Conservation (phyloP, 2,329 filamentous ascomycete genomes). For the Cordyceps cateniannulata region DNA sequence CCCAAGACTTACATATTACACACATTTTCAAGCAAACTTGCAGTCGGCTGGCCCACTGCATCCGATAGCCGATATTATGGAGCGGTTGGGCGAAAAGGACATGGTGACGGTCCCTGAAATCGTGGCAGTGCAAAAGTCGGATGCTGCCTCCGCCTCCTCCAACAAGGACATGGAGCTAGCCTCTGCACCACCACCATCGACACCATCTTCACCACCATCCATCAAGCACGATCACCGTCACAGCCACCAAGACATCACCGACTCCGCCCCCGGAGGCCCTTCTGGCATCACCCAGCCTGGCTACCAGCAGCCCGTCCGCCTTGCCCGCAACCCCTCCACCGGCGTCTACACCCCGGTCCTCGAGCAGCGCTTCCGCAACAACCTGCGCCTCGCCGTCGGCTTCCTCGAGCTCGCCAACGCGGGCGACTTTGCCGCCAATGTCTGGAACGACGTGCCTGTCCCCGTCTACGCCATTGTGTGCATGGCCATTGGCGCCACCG, state of each 20-base stretch:
- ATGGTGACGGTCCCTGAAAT: slow-evolving; percentile 8
- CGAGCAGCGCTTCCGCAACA: slow-evolving; percentile 21
- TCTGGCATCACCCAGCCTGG: background rate
- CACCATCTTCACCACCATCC: background rate
- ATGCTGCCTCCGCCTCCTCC: slow-evolving; percentile 3
- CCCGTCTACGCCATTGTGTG: slow-evolving; percentile 41
- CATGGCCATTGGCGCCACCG: slow-evolving; percentile 46
- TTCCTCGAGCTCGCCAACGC: slow-evolving; percentile 51
- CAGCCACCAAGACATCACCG: background rate
- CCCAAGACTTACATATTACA: background rate
- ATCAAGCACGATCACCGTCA: background rate
- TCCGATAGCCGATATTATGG: slow-evolving; percentile 7
- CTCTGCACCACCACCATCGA: background rate
- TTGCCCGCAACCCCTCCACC: slow-evolving; percentile 1
- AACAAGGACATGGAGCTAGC: background rate
- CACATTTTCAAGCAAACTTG: background rate
- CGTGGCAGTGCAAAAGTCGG: slow-evolving; percentile 11
- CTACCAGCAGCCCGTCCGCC: slow-evolving; percentile 4
- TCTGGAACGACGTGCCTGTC: slow-evolving; percentile 47
- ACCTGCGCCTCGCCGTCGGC: slow-evolving; percentile 32
- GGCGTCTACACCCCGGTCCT: slow-evolving; percentile 6
- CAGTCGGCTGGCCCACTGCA: slow-evolving; percentile 9
- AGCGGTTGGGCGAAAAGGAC: slow-evolving; percentile 6
- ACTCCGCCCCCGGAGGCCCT: background rate
- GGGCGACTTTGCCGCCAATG: slow-evolving; percentile 50